Evolutionary conservation across 192 early-diverging fungal species (phyloP).

Genomic region (Ambispora gerdemannii): DNA sequence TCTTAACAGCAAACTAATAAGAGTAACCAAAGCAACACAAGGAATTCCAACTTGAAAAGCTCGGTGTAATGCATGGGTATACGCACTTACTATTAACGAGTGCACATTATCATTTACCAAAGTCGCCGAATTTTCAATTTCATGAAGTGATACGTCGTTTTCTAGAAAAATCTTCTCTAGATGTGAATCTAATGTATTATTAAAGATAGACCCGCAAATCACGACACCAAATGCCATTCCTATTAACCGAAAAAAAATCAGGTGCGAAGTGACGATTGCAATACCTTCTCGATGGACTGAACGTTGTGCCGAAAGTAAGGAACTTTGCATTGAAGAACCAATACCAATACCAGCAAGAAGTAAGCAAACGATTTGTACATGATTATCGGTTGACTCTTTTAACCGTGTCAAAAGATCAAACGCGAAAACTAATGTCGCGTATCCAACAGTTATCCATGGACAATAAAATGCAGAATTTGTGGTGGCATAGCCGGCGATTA

Average conservation of each 20-base stretch:
- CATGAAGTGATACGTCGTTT: too few relatives aligned
- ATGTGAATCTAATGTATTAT: not conserved
- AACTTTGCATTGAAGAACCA: not conserved
- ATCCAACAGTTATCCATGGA: not conserved
- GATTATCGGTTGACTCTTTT: not conserved
- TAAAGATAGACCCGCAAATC: not conserved
- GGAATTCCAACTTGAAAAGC: too few relatives aligned
- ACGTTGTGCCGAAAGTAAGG: not conserved
- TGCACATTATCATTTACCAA: too few relatives aligned
- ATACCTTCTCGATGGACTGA: not conserved
- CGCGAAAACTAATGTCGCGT: not conserved
- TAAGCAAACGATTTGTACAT: not conserved
- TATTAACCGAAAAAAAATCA: not conserved
- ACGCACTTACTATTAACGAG: too few relatives aligned
- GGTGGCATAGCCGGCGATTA: not conserved
- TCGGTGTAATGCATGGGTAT: too few relatives aligned
- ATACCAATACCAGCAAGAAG: not conserved
- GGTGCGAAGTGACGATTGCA: not conserved
- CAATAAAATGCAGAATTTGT: not conserved
- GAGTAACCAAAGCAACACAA: too few relatives aligned
- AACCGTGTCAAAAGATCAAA: not conserved
- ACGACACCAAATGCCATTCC: not conserved
- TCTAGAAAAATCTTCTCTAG: too few relatives aligned
- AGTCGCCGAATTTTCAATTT: too few relatives aligned
- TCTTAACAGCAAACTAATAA: too few relatives aligned